phyloP scores from a whole-genome alignment of 1,284 basidiomycete genomes.

The Mycena citricolor region DNA sequence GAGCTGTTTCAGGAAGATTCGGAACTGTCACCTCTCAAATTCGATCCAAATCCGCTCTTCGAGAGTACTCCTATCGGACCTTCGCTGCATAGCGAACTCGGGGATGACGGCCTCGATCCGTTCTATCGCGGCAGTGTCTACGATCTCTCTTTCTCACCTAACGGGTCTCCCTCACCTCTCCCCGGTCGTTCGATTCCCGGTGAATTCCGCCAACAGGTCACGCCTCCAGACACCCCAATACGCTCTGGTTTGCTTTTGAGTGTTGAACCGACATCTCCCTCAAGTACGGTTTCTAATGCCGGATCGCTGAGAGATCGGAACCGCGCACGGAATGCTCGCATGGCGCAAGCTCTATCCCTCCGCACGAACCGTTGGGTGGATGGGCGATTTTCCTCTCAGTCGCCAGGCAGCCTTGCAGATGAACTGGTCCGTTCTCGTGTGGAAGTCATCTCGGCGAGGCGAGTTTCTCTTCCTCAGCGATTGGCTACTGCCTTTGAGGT shows the following conservation, averaged over 20 bases:
- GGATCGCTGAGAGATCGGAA: conserved; percentile 15
- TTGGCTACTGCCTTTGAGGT: conserved; percentile 26
- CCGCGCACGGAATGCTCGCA: conserved; percentile 38
- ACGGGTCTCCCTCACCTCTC: conserved; percentile 38
- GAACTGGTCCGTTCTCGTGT: conserved; percentile 2
- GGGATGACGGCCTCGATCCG: conserved; percentile 46
- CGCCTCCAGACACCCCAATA: conserved; percentile 15
- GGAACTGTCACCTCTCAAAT: conserved; percentile 17
- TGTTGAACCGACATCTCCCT: conserved; percentile 43
- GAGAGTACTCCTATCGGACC: conserved; percentile 2
- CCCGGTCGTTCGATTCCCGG: conserved; percentile 19
- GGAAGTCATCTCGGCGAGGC: conserved; percentile 16
- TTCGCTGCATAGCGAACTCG: conserved; percentile 60
- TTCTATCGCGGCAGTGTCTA: conserved; percentile 53
- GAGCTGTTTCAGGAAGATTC: neutral
- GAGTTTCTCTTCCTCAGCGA: conserved; percentile 14
- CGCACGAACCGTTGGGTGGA: conserved; percentile 56
- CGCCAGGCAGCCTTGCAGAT: conserved; percentile 23
- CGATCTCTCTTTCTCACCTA: conserved; percentile 40
- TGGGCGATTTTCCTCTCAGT: conserved; percentile 41
- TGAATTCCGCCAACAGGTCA: conserved; percentile 3
- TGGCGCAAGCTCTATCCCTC: conserved; percentile 54
- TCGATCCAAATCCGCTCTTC: conserved; percentile 6
- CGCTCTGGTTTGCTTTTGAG: conserved; percentile 32
- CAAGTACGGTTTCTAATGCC: neutral